Evolutionary conservation across 2,329 filamentous ascomycete species (phyloP).

Genomic region (Claviceps africana): DNA sequence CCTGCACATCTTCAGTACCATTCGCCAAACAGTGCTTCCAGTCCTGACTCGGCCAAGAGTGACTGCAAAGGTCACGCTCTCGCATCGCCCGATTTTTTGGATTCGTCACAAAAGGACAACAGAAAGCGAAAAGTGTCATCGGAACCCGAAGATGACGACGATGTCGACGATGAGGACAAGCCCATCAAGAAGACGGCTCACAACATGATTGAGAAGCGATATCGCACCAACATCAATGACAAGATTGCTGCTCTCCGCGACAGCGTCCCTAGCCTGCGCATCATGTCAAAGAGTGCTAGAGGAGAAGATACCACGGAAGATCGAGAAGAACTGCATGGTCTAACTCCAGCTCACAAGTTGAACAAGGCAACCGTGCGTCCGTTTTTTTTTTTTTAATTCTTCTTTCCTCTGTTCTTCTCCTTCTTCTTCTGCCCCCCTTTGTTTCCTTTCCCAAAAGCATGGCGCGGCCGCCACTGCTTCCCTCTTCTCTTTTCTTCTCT

Average conservation of each 20-base stretch:
- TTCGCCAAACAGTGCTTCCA: constrained; percentile 43
- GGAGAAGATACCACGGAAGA: constrained; percentile 60
- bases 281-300: constrained; percentile 59
- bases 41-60: constrained; percentile 40
- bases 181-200: constrained; percentile 79
- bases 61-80: constrained; percentile 30
- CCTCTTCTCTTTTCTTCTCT: background rate
- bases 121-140: constrained; percentile 59
- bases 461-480: too few relatives aligned
- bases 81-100: constrained; percentile 45
- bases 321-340: constrained; percentile 58
- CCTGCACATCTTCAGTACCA: constrained; percentile 47
- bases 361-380: constrained; percentile 90
- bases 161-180: constrained; percentile 43
- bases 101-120: constrained; percentile 30
- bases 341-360: constrained; percentile 80
- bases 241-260: constrained; percentile 89
- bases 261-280: constrained; percentile 78
- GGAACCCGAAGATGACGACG: constrained; percentile 37
- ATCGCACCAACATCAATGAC: constrained; percentile 90
- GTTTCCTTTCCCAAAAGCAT: too few relatives aligned
- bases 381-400: too few relatives aligned
- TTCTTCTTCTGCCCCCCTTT: background rate
- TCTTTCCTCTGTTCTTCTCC: too few relatives aligned
- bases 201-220: constrained; percentile 97